phyloP scores from a whole-genome alignment of 345 rosid genomes.

The Brassica carinata region DNA sequence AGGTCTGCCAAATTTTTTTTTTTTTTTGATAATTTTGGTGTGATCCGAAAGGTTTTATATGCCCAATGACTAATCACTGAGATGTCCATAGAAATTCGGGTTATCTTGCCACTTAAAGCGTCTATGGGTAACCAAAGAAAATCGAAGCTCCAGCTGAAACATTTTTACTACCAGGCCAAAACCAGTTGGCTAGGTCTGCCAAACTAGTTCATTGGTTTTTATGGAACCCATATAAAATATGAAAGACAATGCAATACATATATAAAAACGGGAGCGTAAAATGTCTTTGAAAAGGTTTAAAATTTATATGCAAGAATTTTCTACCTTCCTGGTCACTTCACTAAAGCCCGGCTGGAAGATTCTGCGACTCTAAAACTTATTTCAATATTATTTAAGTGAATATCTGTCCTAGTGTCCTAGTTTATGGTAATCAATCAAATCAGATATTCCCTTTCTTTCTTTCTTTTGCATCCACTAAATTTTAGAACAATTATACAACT shows the following conservation, averaged over 20 bases:
- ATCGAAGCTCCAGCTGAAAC: no score
- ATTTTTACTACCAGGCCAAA: no score
- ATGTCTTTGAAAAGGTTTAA: neutral
- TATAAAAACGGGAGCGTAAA: neutral
- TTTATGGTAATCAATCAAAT: constrained; percentile 22
- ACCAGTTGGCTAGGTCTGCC: neutral
- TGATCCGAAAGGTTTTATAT: no score
- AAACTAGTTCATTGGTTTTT: neutral
- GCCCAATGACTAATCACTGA: no score
- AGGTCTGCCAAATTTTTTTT: neutral
- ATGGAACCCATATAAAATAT: neutral
- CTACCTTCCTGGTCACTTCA: constrained; percentile 40
- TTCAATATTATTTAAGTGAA: constrained; percentile 28
- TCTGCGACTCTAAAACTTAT: constrained; percentile 32
- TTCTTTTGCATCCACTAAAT: constrained; percentile 38
- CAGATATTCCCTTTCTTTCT: constrained; percentile 36
- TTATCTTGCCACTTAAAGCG: no score
- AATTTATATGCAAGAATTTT: constrained; percentile 33
- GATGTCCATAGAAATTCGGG: no score
- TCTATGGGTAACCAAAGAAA: no score
- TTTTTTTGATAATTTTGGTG: no score
- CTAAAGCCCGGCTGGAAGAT: constrained; percentile 37
- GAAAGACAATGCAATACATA: neutral
- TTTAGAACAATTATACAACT: constrained; percentile 28
- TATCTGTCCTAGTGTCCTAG: constrained; percentile 28